Conservation (phyloP, 2,329 filamentous ascomycete species). For the Fusarium armeniacum region DNA sequence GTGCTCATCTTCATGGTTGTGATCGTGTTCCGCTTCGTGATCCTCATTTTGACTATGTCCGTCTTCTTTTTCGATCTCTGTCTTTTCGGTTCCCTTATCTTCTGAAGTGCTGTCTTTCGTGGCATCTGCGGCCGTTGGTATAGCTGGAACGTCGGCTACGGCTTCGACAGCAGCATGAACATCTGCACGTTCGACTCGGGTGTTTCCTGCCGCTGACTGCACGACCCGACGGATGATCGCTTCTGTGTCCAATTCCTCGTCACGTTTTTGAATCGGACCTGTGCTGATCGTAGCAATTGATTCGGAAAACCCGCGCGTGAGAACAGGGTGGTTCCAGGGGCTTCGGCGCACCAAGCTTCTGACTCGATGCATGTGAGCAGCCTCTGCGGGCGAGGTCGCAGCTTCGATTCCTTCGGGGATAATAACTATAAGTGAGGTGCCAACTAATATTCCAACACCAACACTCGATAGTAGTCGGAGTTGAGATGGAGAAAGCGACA, state of each 20-base stretch:
- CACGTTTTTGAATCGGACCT: conserved; percentile 12
- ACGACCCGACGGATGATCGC: conserved; percentile 38
- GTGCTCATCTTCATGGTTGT: conserved; percentile 53
- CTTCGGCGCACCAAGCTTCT: conserved; percentile 53
- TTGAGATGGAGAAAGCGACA: conserved; percentile 88
- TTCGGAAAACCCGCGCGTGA: conserved; percentile 47
- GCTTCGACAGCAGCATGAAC: conserved; percentile 33
- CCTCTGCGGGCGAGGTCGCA: conserved; percentile 72
- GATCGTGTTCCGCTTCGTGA: conserved; percentile 51
- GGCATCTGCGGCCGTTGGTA: conserved; percentile 27
- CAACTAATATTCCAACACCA: conserved; percentile 93
- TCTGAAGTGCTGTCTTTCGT: conserved; percentile 15
- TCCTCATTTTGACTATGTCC: conserved; percentile 54
- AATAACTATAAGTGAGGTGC: conserved; percentile 95
- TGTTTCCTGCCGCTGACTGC: conserved; percentile 11
- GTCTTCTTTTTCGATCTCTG: conserved; percentile 33
- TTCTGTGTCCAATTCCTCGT: conserved; percentile 27
- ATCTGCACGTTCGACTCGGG: conserved; percentile 31
- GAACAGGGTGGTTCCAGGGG: conserved; percentile 50
- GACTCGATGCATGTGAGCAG: conserved; percentile 56
- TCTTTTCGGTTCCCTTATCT: conserved; percentile 25
- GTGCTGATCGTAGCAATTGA: conserved; percentile 43
- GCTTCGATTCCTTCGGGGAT: conserved; percentile 97
- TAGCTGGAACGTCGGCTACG: conserved; percentile 34
- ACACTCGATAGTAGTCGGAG: conserved; percentile 91